Base-by-base conservation (phyloP, 2,329 filamentous ascomycete genomes). In the Fonsecaea nubica region DNA sequence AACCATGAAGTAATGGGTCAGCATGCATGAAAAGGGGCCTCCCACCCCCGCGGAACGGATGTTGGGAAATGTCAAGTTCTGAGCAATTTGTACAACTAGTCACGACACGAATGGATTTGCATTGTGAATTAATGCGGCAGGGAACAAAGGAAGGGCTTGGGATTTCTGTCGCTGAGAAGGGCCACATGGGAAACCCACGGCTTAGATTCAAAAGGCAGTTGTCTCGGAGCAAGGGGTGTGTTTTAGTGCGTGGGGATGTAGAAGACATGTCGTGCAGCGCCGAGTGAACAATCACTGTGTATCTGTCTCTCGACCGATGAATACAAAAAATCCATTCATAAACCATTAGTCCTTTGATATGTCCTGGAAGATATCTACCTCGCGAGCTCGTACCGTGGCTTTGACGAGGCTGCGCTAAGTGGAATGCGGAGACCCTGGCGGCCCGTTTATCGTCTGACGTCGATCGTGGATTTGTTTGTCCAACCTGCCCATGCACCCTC, bases 31-130 rank as follows among this genome's bases (percentile, higher is more conserved):
- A 68, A 59, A 55, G 48, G 48, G 45, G 21, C 18, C n/a, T 18
- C 42, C 35, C 45, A 40, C 21, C 62, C 62, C 50, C 35, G 40
- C 33, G 45, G 54, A 18, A 52, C 55, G 18, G 33, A 64, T 32
- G 45, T 53, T 35, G 45, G 40, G 52, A 36, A 45, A 50, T 53
- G 45, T 21, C n/a, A 50, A 25, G 12, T 59, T 58, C 32, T 32
- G n/a, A 30, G 13, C 25, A 42, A 63, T 25, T 63, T 68, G 65
- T 68, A 68, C 61, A 62, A 70, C 59, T 65, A 68, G 62, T 64
- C 63, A 70, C 58, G 68, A 70, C 59, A 58, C 48, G 33, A 61
- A 53, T 21, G 57, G 40, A 48, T 59, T 32, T 32, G 25, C 33
- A 33, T 42, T 42, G 36, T 30, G 55, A 36, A 21, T 42, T 58